Base-by-base conservation (phyloP, 352 stramenopile species). In the Phytopythium oedochilum region DNA sequence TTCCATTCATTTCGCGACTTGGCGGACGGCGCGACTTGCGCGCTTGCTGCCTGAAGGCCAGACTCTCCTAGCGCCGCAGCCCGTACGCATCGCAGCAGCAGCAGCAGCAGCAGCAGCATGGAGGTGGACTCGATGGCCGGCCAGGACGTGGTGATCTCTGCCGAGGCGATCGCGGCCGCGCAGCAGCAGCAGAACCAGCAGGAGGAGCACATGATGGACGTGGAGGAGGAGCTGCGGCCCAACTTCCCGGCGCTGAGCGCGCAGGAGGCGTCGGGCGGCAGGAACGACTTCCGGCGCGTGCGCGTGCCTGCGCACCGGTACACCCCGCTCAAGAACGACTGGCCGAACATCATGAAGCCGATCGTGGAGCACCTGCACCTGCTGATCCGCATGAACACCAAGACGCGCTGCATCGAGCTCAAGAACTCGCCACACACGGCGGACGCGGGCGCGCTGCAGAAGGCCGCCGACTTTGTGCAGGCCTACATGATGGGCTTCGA, bases 401-500 rank as follows among this genome's bases (percentile, higher is more conserved):
- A 99, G 78, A 98, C 95, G 53, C 83, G 97, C 42, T 98, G 87
- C 65, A 97, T 99, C 11, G 97, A 99, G 74, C 88, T 99, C 64
- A 96, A 96, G 73, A 94, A 97, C 63, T 98, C 94, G 40, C 70
- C 82, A 43, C 81, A 97, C 60, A 99, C 97, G 26, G 75, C 94
- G 32, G 96, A 99, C 66, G 70, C 86, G 6, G 96, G 92, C 26
- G 89, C 94, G 34, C 71, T 99, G 36, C 97, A 99, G 73, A 99
- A 99, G 64, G 96, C 85, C 26, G 91, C 92, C 0, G 96, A 99
- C 80, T 99, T 99, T 64, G 89, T 99, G 31, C 87, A 96, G 63
- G 97, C 97, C 28, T 99, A 99, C 72, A 98, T 99, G 94, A 94
- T 99, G 80, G 97, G 97, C 47, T 99, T 99, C 61, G 97, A 99